A percentile compares a stretch with the other conserved stretches of the same genome.
Evolutionary conservation across 352 stramenopile genomes (phyloP).

Genomic region (Phytophthora syringae): DNA sequence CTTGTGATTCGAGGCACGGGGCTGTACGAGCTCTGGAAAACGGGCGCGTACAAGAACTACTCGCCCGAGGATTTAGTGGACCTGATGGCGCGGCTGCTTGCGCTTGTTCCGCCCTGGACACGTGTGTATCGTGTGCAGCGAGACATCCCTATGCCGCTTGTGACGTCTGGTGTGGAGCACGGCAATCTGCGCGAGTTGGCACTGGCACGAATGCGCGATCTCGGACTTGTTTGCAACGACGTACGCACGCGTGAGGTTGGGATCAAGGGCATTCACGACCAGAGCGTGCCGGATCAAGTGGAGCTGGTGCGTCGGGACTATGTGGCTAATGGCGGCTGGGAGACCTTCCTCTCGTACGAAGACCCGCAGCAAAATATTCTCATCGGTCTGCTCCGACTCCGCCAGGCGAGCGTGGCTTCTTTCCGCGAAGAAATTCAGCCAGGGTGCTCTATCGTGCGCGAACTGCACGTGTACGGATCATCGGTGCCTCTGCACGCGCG

Average conservation of each 20-base stretch:
- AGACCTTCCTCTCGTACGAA: constrained; percentile 97
- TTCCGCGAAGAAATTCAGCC: constrained; percentile 86
- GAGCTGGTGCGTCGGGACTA: constrained; percentile 97
- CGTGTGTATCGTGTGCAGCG: constrained; percentile 96
- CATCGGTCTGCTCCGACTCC: constrained; percentile 94
- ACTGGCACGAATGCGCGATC: constrained; percentile 92
- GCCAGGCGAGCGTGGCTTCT: constrained; percentile 84
- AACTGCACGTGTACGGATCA: constrained; percentile 98
- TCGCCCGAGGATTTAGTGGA: constrained; percentile 88
- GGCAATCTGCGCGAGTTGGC: constrained; percentile 96
- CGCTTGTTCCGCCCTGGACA: constrained; percentile 96
- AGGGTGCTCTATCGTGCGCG: constrained; percentile 79
- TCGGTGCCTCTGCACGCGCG: constrained; percentile 94
- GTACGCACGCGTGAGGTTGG: constrained; percentile 96
- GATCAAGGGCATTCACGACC: constrained; percentile 97
- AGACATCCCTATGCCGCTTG: constrained; percentile 98
- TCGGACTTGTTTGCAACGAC: constrained; percentile 94
- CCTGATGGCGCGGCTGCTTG: constrained; percentile 93
- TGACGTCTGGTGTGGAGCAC: constrained; percentile 96
- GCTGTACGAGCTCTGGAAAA: constrained; percentile 98
- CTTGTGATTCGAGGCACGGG: constrained; percentile 97
- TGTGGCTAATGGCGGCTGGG: constrained; percentile 95
- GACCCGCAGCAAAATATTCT: constrained; percentile 97
- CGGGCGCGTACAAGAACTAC: constrained; percentile 92
- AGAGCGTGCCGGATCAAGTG: constrained; percentile 94